A percentile compares a stretch with the other conserved stretches of the same genome.
Evolutionary conservation across 148 eudicot genomes (phyloP).

Genomic region (Suaeda aralocaspica): DNA sequence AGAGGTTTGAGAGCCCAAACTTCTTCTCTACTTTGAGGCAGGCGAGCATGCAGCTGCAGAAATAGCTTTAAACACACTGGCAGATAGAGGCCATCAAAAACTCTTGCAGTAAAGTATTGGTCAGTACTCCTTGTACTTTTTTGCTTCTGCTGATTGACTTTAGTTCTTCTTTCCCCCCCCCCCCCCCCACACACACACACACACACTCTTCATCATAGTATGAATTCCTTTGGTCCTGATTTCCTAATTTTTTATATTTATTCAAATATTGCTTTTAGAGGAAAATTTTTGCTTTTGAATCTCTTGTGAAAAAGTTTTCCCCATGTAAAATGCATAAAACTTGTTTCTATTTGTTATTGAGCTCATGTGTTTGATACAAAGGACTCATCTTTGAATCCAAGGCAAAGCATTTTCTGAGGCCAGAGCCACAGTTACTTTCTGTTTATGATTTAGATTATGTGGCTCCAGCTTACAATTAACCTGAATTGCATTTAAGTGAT

Average conservation of each 20-base stretch:
- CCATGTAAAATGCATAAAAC: neutral
- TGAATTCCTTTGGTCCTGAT: neutral
- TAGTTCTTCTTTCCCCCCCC: neutral
- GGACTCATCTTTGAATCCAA: neutral
- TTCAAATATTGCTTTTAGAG: neutral
- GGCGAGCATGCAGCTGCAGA: slow-evolving; percentile 73
- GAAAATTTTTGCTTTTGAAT: neutral
- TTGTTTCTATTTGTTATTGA: neutral
- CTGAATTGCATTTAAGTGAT: neutral
- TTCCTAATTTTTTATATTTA: neutral
- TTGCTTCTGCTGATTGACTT: neutral
- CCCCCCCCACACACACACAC: no score
- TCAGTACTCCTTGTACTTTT: slow-evolving; percentile 8
- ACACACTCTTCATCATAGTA: neutral
- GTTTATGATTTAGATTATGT: neutral
- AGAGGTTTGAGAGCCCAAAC: slow-evolving; percentile 48
- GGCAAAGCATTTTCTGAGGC: neutral
- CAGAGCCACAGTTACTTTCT: neutral
- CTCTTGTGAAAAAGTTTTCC: neutral
- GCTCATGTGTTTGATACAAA: neutral
- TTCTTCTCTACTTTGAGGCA: slow-evolving; percentile 47
- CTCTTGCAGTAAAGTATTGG: slow-evolving; percentile 51
- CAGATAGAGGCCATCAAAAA: slow-evolving; percentile 50
- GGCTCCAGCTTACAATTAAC: neutral
- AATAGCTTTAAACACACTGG: slow-evolving; percentile 48